Evolutionary conservation across 129 eudicot species (phyloP).

Genomic region (Artemisia tridentata): DNA sequence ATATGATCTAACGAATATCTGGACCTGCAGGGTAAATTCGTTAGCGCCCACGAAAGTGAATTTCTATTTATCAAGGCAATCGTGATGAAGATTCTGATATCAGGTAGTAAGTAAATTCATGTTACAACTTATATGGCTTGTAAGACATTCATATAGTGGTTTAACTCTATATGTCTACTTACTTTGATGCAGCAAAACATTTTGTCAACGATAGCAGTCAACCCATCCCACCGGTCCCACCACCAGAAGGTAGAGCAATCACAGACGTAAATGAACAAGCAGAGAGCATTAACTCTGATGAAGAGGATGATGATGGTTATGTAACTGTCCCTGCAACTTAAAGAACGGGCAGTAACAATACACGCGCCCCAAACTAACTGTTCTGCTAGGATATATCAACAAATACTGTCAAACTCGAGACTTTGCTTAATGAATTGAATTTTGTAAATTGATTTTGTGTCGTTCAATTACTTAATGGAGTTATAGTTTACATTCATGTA

Average conservation of each 20-base stretch:
- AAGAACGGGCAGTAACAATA: background rate
- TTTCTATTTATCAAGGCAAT: slow-evolving; percentile 51
- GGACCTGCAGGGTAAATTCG: slow-evolving; percentile 60
- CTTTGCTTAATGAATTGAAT: background rate
- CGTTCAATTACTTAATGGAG: background rate
- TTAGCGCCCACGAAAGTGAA: slow-evolving; percentile 62
- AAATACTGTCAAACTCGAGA: background rate
- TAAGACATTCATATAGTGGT: background rate
- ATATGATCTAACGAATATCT: too few species aligned
- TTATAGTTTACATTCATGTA: background rate
- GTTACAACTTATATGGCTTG: background rate
- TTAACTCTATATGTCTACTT: background rate
- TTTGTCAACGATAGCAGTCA: slow-evolving; percentile 32
- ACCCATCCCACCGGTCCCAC: slow-evolving; percentile 33
- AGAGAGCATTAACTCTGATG: slow-evolving; percentile 14
- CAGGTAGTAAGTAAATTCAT: slow-evolving; percentile 44
- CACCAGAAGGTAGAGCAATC: slow-evolving; percentile 34
- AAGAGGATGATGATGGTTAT: slow-evolving; percentile 32
- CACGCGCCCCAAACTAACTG: too few species aligned
- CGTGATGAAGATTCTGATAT: slow-evolving; percentile 38
- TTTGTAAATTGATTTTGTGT: slow-evolving; percentile 14
- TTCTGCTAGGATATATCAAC: background rate
- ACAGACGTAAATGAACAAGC: slow-evolving; percentile 11
- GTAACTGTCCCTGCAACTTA: slow-evolving; percentile 33
- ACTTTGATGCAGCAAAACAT: slow-evolving; percentile 29